Evolutionary conservation across 805 yeast genomes (phyloP).

Genomic region (Wickerhamiella azyma): DNA sequence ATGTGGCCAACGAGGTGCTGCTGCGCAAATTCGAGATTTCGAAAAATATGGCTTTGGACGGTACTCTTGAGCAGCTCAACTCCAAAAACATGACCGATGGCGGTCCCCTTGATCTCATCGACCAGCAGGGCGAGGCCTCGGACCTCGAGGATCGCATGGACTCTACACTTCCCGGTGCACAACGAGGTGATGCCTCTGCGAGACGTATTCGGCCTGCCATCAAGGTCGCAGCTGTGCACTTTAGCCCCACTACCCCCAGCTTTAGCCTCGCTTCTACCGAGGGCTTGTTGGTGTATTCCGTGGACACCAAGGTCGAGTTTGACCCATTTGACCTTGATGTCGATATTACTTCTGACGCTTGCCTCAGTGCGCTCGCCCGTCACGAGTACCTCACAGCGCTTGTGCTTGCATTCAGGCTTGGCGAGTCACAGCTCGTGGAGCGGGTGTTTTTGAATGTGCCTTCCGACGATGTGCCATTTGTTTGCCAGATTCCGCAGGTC

Average conservation of each 20-base stretch:
- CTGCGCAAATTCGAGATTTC: slow-evolving; percentile 74
- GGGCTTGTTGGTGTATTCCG: slow-evolving; percentile 70
- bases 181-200: slow-evolving; percentile 65
- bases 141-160: slow-evolving; percentile 76
- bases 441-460: slow-evolving; percentile 53
- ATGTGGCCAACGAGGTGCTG: slow-evolving; percentile 74
- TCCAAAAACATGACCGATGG: slow-evolving; percentile 77
- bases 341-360: slow-evolving; percentile 76
- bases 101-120: slow-evolving; percentile 71
- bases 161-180: slow-evolving; percentile 70
- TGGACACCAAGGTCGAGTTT: slow-evolving; percentile 53
- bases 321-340: slow-evolving; percentile 93
- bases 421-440: slow-evolving; percentile 62
- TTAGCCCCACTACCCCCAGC: slow-evolving; percentile 80
- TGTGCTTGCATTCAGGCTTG: slow-evolving; percentile 86
- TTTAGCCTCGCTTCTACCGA: slow-evolving; percentile 95
- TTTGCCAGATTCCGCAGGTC: slow-evolving; percentile 59
- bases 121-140: slow-evolving; percentile 71
- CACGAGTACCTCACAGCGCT: slow-evolving; percentile 60
- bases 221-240: slow-evolving; percentile 62
- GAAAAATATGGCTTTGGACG: slow-evolving; percentile 78
- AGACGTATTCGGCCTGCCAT: slow-evolving; percentile 68
- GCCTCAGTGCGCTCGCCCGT: slow-evolving; percentile 44
- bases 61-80: slow-evolving; percentile 68
- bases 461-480: slow-evolving; percentile 56